Percentiles rank a stretch among this genome's conserved stretches.
Evolutionary conservation across 768 basidiomycete species (phyloP).

Genomic region (Suillus clintonianus): DNA sequence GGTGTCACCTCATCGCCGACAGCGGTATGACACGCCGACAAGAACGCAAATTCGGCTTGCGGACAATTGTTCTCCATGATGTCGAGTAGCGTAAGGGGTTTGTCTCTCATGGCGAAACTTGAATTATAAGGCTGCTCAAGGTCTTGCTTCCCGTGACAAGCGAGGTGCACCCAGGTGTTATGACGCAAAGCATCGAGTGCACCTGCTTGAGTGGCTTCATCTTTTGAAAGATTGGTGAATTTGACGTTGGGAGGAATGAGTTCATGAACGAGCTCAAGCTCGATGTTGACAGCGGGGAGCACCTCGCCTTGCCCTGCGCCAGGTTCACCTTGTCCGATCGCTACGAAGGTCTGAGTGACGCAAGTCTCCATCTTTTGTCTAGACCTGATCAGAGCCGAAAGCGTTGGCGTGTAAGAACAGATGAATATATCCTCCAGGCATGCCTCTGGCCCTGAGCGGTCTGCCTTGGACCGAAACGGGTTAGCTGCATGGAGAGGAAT

Average conservation of each 20-base stretch:
- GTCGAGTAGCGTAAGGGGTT: background rate
- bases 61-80: background rate
- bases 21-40: constrained; percentile 28
- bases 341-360: background rate
- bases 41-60: constrained; percentile 6
- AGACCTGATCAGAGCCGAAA: constrained; percentile 12
- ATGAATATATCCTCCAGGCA: constrained; percentile 6
- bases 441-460: background rate
- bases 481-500: constrained; percentile 25
- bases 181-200: background rate
- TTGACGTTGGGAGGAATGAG: constrained; percentile 11
- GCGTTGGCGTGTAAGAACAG: constrained; percentile 11
- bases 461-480: constrained; percentile 21
- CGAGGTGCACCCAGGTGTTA: constrained; percentile 20
- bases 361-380: background rate
- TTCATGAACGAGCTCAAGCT: constrained; percentile 18
- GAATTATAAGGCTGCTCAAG: constrained; percentile 14
- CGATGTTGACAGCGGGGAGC: background rate
- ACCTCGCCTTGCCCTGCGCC: background rate
- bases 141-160: constrained; percentile 18
- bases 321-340: constrained; percentile 7
- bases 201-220: background rate
- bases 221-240: background rate
- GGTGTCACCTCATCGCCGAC: constrained; percentile 12
- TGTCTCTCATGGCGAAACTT: background rate